phyloP scores from a whole-genome alignment of 768 basidiomycete species.

The Leccinum longicurvipes region DNA sequence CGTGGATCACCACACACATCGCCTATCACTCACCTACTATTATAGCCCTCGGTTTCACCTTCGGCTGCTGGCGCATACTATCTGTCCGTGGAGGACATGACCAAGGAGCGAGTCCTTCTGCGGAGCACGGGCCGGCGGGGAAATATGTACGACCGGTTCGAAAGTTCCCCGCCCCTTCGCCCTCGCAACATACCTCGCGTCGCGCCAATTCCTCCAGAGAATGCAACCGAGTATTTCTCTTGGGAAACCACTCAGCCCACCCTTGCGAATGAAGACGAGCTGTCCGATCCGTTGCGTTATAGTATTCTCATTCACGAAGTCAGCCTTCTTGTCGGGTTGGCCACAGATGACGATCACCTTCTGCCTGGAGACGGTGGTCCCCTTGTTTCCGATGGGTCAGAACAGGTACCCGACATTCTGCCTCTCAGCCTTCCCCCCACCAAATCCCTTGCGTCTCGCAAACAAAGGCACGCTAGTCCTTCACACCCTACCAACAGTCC shows the following conservation, averaged over 20 bases:
- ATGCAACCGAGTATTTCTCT: conserved; percentile 8
- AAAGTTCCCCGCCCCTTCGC: conserved; percentile 8
- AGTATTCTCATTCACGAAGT: conserved; percentile 32
- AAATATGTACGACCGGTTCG: conserved; percentile 5
- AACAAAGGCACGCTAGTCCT: conserved; percentile 1
- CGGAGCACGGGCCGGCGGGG: conserved; percentile 13
- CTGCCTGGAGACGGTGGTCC: not conserved
- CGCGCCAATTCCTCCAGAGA: not conserved
- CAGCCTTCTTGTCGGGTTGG: conserved; percentile 30
- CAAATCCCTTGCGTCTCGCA: conserved; percentile 17
- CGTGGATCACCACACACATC: not conserved
- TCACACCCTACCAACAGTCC: not conserved
- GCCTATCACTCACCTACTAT: not conserved
- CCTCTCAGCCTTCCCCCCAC: conserved; percentile 18
- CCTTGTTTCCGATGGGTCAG: not conserved
- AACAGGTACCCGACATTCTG: conserved; percentile 9
- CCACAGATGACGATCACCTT: conserved; percentile 17
- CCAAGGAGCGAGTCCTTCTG: conserved; percentile 14
- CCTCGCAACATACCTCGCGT: not conserved
- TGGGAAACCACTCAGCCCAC: conserved; percentile 14
- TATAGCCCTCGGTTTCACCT: not conserved
- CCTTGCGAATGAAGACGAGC: not conserved
- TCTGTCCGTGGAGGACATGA: conserved; percentile 13
- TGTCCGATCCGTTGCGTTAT: conserved; percentile 17
- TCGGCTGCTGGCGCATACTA: not conserved